These are phyloP conservation scores for Crithidia expoeki DNA, from an alignment of 208 protist genomes.

Conservation along the genomic window DNA sequence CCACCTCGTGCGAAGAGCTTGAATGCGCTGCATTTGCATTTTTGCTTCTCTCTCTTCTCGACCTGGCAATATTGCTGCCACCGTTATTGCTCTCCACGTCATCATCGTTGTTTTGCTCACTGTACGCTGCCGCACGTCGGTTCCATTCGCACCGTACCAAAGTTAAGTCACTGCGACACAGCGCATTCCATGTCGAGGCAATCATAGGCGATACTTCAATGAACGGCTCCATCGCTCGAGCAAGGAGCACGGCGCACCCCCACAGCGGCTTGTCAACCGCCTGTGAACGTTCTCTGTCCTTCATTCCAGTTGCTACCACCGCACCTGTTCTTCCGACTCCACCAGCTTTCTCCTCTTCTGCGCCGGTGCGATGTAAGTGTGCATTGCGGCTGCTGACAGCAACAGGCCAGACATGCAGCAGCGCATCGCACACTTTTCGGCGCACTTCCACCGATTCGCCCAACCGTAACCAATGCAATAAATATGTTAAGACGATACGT, in stretches of 20 bases:
- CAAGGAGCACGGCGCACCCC: conserved; percentile 32
- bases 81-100: neutral
- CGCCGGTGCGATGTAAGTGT: neutral
- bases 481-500: conserved; percentile 14
- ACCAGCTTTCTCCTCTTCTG: neutral
- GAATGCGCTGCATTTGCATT: too few relatives aligned
- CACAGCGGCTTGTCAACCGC: neutral
- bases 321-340: neutral
- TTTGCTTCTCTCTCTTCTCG: neutral
- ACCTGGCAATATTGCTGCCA: neutral
- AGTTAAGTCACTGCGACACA: conserved; percentile 46
- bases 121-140: conserved; percentile 16
- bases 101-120: neutral
- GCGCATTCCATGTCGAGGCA: conserved; percentile 56
- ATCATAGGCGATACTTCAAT: conserved; percentile 39
- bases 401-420: conserved; percentile 57
- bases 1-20: too few relatives aligned
- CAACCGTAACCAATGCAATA: conserved; percentile 19
- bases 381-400: neutral
- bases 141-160: conserved; percentile 41
- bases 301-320: neutral
- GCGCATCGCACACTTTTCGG: conserved; percentile 41
- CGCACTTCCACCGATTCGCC: neutral
- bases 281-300: neutral
- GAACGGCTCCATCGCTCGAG: conserved; percentile 38